Conservation (phyloP, 2,329 filamentous ascomycete species). For the Colletotrichum sp. region DNA sequence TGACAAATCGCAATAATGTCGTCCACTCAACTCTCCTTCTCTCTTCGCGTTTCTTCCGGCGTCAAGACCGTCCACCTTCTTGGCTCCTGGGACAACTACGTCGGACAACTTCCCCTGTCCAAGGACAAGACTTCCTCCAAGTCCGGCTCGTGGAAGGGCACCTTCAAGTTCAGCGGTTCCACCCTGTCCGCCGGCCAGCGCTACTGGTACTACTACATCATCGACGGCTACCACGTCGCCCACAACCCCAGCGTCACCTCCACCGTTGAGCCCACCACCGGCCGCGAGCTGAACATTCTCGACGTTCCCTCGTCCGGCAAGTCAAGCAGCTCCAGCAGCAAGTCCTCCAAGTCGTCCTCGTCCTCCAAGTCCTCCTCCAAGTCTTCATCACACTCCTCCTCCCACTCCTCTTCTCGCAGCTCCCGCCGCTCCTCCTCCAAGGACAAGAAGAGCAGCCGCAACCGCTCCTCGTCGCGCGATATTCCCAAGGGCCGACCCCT, state of each 20-base stretch:
- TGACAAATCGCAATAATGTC: slow-evolving; percentile 69
- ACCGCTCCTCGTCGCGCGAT: slow-evolving; percentile 59
- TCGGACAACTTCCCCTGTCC: slow-evolving; percentile 90
- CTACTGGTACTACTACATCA: slow-evolving; percentile 99
- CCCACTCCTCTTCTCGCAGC: slow-evolving; percentile 50
- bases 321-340: slow-evolving; percentile 37
- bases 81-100: slow-evolving; percentile 98
- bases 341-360: slow-evolving; percentile 34
- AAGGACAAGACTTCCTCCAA: slow-evolving; percentile 85
- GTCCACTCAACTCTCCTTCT: slow-evolving; percentile 92
- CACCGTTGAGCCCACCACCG: slow-evolving; percentile 93
- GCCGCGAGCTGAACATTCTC: slow-evolving; percentile 96
- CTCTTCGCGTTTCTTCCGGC: slow-evolving; percentile 92
- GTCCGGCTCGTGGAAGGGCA: slow-evolving; percentile 91
- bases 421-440: slow-evolving; percentile 37
- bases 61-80: slow-evolving; percentile 98
- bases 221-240: slow-evolving; percentile 97
- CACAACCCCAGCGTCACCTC: slow-evolving; percentile 92
- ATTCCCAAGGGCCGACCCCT: slow-evolving; percentile 89
- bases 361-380: slow-evolving; percentile 43
- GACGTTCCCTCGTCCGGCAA: slow-evolving; percentile 72
- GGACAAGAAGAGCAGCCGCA: slow-evolving; percentile 46
- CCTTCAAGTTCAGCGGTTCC: slow-evolving; percentile 90
- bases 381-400: slow-evolving; percentile 49
- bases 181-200: slow-evolving; percentile 87